Percentiles rank a stretch among this genome's conserved stretches.
Conservation (phyloP, 179 eudicot genomes). For the Actinidia arguta region DNA sequence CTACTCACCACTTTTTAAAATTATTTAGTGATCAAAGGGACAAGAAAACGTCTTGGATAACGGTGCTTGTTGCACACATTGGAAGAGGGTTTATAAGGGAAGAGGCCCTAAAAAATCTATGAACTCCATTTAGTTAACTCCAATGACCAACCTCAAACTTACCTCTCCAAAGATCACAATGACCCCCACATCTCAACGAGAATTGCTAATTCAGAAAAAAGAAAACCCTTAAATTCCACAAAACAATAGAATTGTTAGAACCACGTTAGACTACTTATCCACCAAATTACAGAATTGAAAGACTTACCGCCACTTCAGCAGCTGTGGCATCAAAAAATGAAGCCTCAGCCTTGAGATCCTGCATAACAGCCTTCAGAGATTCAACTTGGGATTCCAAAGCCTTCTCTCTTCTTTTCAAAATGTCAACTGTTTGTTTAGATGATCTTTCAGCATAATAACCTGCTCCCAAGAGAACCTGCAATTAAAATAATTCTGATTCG, state of each 20-base stretch:
- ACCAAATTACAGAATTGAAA: neutral
- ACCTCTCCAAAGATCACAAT: too few relatives aligned
- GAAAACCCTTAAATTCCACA: neutral
- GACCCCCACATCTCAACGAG: too few relatives aligned
- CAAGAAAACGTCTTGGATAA: too few relatives aligned
- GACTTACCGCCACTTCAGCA: slow-evolving; percentile 73
- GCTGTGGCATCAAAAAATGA: slow-evolving; percentile 88
- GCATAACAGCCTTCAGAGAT: slow-evolving; percentile 69
- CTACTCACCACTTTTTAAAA: too few relatives aligned
- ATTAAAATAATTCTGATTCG: neutral
- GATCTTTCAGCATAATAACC: slow-evolving; percentile 91
- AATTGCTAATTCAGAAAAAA: too few relatives aligned
- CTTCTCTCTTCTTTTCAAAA: slow-evolving; percentile 85
- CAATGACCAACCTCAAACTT: too few relatives aligned
- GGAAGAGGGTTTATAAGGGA: too few relatives aligned
- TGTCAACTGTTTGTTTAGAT: slow-evolving; percentile 87
- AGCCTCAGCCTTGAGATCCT: slow-evolving; percentile 80
- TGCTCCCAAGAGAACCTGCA: slow-evolving; percentile 91
- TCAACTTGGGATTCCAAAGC: slow-evolving; percentile 72
- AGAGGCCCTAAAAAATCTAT: too few relatives aligned
- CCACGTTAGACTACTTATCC: neutral
- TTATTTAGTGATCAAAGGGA: too few relatives aligned
- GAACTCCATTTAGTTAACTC: too few relatives aligned
- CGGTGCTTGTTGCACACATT: too few relatives aligned
- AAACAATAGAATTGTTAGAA: neutral